A percentile compares a stretch with the other conserved stretches of the same genome.
phyloP scores from a whole-genome alignment of 1,284 basidiomycete genomes.

The Moesziomyces antarcticus region DNA sequence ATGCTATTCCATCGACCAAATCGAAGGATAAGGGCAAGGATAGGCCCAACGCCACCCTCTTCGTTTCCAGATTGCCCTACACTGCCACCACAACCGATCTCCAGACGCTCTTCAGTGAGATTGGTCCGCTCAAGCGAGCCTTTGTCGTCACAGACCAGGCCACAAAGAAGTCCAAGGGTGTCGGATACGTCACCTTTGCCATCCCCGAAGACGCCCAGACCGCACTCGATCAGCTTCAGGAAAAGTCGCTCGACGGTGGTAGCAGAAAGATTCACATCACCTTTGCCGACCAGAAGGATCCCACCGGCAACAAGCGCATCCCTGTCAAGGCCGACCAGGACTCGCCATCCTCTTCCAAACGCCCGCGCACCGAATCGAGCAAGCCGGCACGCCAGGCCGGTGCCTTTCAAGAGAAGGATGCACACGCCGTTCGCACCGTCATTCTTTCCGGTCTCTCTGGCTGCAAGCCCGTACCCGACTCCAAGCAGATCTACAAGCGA shows the following conservation, averaged over 20 bases:
- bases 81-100: slow-evolving; percentile 89
- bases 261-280: slow-evolving; percentile 60
- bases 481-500: slow-evolving; percentile 64
- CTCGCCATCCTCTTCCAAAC: slow-evolving; percentile 26
- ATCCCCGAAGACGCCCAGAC: slow-evolving; percentile 82
- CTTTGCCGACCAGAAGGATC: slow-evolving; percentile 55
- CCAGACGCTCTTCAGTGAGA: slow-evolving; percentile 90
- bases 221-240: slow-evolving; percentile 61
- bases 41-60: slow-evolving; percentile 64
- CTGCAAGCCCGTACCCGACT: slow-evolving; percentile 57
- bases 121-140: slow-evolving; percentile 91
- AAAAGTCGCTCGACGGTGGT: slow-evolving; percentile 59
- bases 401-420: slow-evolving; percentile 43
- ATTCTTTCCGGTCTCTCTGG: slow-evolving; percentile 58
- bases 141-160: slow-evolving; percentile 87
- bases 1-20: slow-evolving; percentile 10
- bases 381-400: slow-evolving; percentile 16
- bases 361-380: slow-evolving; percentile 21
- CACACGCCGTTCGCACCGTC: slow-evolving; percentile 62
- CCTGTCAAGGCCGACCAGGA: slow-evolving; percentile 22
- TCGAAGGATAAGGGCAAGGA: slow-evolving; percentile 9
- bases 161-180: slow-evolving; percentile 88
- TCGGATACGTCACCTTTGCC: slow-evolving; percentile 96
- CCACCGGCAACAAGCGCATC: slow-evolving; percentile 40
- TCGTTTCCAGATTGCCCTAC: slow-evolving; percentile 77